Percentiles rank a stretch among this genome's conserved stretches.
phyloP scores from a whole-genome alignment of 257 asterid species.

The Prunella vulgaris region DNA sequence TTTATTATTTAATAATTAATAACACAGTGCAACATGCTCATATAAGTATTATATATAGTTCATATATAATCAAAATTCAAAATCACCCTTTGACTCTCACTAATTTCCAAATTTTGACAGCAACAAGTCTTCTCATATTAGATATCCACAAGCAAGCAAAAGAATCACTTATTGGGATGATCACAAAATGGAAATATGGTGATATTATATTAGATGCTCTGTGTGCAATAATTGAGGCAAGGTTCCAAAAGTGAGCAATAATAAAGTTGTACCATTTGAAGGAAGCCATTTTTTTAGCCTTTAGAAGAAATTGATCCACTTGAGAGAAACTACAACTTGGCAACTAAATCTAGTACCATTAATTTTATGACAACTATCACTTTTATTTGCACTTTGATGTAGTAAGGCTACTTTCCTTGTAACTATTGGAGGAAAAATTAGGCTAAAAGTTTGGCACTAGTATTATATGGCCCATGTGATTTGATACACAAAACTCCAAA shows the following conservation, averaged over 20 bases:
- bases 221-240: constrained; percentile 9
- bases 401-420: background rate
- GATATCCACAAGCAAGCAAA: background rate
- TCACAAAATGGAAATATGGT: background rate
- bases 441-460: constrained; percentile 4
- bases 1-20: too few relatives aligned
- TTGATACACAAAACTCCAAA: background rate
- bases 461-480: background rate
- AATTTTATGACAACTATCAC: background rate
- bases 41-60: too few relatives aligned
- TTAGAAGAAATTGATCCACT: constrained; percentile 15
- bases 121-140: background rate
- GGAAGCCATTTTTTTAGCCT: background rate
- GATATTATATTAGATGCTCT: background rate
- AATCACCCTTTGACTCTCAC: background rate
- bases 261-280: background rate
- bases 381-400: background rate
- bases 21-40: too few relatives aligned
- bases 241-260: constrained; percentile 1
- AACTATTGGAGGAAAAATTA: background rate
- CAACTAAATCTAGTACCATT: constrained; percentile 1
- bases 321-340: background rate
- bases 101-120: background rate
- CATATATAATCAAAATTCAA: too few relatives aligned
- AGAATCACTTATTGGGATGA: background rate